Base-by-base conservation (phyloP, 306 rosid species). In the Herpetospermum pedunculosum region DNA sequence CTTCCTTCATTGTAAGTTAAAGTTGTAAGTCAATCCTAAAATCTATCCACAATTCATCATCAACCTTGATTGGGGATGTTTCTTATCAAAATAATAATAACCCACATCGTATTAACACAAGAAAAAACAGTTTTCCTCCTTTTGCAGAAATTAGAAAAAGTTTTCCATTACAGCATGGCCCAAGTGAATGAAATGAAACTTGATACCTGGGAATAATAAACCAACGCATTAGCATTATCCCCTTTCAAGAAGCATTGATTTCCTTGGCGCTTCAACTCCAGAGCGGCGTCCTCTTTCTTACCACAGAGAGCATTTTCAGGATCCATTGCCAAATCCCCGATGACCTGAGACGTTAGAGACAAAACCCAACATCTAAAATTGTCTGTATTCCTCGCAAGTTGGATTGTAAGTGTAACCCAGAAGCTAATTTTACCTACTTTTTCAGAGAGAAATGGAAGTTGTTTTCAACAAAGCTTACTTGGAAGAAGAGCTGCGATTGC, bases 231-330 rank as follows among this genome's bases (percentile, higher is more conserved):
- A 21, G 29, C 74, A 72, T 78, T 88, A 80, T 92, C 87, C 73
- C 81, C 78, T 8, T 30, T 73, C 13, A 70, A 78, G 83, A 92
- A 88, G 83, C 84, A 84, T 25, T 63, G 83, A 37, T 90, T 92
- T 1, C 96, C 96, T 72, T 84, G 88, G 57, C 80, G 80, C 84
- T 92, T 92, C 79, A 72, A 79, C 57, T 87, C 83, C 83, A 87
- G 60, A 19, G 96, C 90, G 25, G 70, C 85, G 63, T 87, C 92
- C 70, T 85, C 79, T 60, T 47, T 84, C 91, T 92, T 92, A 1
- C 88, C 91, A 57, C 96, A 92, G 15, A 92, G 83, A 79, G 75
- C 87, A 52, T 76, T 78, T 72, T 76, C 83, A 0, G 89, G 83
- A 47, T 83, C 87, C 14, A 53, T 21, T 4, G 88, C 84, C 68